Base-by-base conservation (phyloP, 768 basidiomycete species). In the Tubosaeta sp. region DNA sequence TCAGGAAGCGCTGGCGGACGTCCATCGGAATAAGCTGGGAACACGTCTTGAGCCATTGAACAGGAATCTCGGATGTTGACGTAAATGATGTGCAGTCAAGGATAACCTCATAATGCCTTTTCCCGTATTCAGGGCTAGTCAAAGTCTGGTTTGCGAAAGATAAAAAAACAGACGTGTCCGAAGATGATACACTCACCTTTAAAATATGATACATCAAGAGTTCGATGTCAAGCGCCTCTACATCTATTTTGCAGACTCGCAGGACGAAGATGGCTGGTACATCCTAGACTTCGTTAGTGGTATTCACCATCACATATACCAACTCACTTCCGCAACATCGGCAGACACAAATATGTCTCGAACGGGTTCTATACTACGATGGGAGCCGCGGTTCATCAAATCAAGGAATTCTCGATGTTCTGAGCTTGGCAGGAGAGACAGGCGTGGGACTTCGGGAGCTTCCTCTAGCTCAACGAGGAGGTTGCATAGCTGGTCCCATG, bases 71-170 rank as follows among this genome's bases (percentile, higher is more conserved):
- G 0, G 89, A 88, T 10, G 78, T 76, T 2, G 84, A 75, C 3
- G 82, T 76, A 64, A 93, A 92, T 9, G 77, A 78, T 31, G 90
- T 92, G 68, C 86, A 91, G 58, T 94, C 91, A 29, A 93, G 62
- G 55, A 94, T 79, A 43, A 94, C 71, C 42, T 91, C 87, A 61
- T 85, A 89, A 4, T 63, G 52, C 25, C 76, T 76, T 40, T 76
- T 68, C 36, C 67, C 70, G 63, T 83, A 78, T 14, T 62, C 66
- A 7, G 78, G 67, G 8, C 74, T 71, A 13, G 73, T 75, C 47
- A 89, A 59, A 16, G 74, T 80, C 86, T 87, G 57, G 2, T 46
- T 38, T n/a, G 32, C 14, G 18, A 12, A 38, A 43, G 30, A 29
- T 59, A 34, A 29, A 46, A 27, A 44, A 12, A 18, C 11, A 45